These are phyloP conservation scores for Boletus pseudo-olivaceus DNA, from an alignment of 768 basidiomycete species.

Conservation along the genomic window DNA sequence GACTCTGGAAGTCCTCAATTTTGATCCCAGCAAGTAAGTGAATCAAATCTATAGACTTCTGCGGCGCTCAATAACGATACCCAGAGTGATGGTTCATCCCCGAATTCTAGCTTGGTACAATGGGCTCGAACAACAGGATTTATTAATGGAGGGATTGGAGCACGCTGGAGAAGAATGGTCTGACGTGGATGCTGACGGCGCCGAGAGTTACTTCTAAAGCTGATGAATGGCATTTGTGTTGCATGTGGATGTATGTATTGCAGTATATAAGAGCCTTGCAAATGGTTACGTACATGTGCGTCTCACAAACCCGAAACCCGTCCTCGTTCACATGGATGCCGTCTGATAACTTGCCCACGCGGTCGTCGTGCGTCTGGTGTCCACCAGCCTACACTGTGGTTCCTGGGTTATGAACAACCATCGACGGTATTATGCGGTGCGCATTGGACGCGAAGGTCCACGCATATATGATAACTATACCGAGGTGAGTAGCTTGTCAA, in stretches of 20 bases:
- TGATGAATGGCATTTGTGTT: background rate
- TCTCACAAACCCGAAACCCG: no score
- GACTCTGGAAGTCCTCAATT: constrained; percentile 61
- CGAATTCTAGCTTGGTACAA: constrained; percentile 59
- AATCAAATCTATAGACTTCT: background rate
- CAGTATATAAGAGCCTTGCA: background rate
- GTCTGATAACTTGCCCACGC: background rate
- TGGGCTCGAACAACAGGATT: constrained; percentile 22
- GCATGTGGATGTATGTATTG: no score
- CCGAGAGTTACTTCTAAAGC: constrained; percentile 31
- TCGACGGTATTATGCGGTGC: constrained; percentile 35
- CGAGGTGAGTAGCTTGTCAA: constrained; percentile 21
- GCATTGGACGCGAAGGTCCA: constrained; percentile 32
- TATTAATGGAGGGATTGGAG: constrained; percentile 7
- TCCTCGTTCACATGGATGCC: background rate
- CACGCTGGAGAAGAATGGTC: constrained; percentile 18
- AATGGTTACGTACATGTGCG: constrained; percentile 5
- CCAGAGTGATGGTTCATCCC: constrained; percentile 62
- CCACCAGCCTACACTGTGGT: background rate
- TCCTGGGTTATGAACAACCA: constrained; percentile 8
- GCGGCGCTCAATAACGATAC: background rate
- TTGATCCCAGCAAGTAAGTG: constrained; percentile 54
- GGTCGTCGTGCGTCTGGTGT: background rate
- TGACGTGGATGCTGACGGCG: constrained; percentile 38
- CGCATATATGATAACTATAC: constrained; percentile 29